Base-by-base conservation (phyloP, 257 asterid genomes). In the Solanum tacnaense region DNA sequence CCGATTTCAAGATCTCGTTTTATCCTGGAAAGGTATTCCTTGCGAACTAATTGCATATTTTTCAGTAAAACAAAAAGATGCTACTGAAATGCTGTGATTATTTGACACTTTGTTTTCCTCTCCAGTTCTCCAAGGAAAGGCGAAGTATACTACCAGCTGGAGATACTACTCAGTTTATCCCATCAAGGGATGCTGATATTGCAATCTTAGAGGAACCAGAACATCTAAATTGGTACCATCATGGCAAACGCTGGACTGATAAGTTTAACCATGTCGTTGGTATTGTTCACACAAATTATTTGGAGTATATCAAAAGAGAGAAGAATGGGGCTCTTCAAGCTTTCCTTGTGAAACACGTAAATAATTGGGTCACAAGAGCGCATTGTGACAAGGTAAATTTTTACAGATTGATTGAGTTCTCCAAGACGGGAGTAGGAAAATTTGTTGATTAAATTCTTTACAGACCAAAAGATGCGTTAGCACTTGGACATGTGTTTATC, bases 161-260 rank as follows among this genome's bases (percentile, higher is more conserved):
- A 35, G 99, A 97, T 91, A 97, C 99, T 11, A 93, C 99, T 83
- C 94, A 90, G 88, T 96, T 95, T 90, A 96, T 97, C 87, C 91
- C 98, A 13, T 94, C 98, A n/a, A 94, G 93, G 94, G 98, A 97
- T 85, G 99, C 99, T 65, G 99, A 97, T 91, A 97, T 97, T 91
- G 99, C 99, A 86, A 95, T 97, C 89, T 89, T 97, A 36, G 99
- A 97, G 94, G 99, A 97, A 89, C 99, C 99, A 12, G 99, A 97
- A 90, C 99, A 97, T 89, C 92, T 97, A 90, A 97, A 97, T 88
- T 97, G 99, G 99, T 97, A 97, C 91, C 99, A 97, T 89, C 99
- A 97, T 87, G 99, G 99, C 23, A 97, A 96, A 92, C 98, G 99
- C 11, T 97, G 99, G 99, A 96, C 98, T 72, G 99, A 97, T 93